These are phyloP conservation scores for Tephrocybe sp. DNA, from an alignment of 768 basidiomycete species.

Conservation along the genomic window DNA sequence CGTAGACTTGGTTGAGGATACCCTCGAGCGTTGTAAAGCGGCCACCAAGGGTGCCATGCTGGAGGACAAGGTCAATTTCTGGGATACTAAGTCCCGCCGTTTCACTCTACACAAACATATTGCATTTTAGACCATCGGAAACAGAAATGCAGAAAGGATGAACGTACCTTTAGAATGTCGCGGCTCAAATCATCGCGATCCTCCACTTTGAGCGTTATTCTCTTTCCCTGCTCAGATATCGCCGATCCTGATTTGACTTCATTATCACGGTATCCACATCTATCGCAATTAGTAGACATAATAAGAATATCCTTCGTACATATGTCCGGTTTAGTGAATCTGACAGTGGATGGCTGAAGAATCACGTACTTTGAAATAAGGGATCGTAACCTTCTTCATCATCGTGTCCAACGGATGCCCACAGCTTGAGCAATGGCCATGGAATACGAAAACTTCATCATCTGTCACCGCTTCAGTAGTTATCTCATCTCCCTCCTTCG, in stretches of 20 bases:
- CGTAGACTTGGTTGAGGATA: constrained; percentile 90
- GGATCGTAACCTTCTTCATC: constrained; percentile 96
- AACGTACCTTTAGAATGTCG: constrained; percentile 86
- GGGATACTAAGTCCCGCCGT: constrained; percentile 88
- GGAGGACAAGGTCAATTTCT: constrained; percentile 90
- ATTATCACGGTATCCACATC: constrained; percentile 95
- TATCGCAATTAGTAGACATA: constrained; percentile 87
- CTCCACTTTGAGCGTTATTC: constrained; percentile 85
- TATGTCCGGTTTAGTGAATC: neutral
- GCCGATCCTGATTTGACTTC: constrained; percentile 95
- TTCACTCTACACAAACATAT: constrained; percentile 65
- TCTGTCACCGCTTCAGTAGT: constrained; percentile 42
- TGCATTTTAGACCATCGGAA: neutral
- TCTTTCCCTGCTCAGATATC: constrained; percentile 84
- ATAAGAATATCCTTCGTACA: constrained; percentile 76
- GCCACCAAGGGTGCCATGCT: constrained; percentile 93
- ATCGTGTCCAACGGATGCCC: constrained; percentile 78
- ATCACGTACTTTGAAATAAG: constrained; percentile 86
- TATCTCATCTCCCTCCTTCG: constrained; percentile 17
- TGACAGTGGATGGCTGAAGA: neutral
- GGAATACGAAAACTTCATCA: constrained; percentile 83
- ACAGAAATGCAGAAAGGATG: neutral
- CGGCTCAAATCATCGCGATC: constrained; percentile 90
- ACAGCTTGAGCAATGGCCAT: constrained; percentile 85
- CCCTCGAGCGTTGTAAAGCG: constrained; percentile 98